A percentile compares a stretch with the other conserved stretches of the same genome.
Conservation (phyloP, 768 basidiomycete genomes). For the Pleurotus platypus region DNA sequence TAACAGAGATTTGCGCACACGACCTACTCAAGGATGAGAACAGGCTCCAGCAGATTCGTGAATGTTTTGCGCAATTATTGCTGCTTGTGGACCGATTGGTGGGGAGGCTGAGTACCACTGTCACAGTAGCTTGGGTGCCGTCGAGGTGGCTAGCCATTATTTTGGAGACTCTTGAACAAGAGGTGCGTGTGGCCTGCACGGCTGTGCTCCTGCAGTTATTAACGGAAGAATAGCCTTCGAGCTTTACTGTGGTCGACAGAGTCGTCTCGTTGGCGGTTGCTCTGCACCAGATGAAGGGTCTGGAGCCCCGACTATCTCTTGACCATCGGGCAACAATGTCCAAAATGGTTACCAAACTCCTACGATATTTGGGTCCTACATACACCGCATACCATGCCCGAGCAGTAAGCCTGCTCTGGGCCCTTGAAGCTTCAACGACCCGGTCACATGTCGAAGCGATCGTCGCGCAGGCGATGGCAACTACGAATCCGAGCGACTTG, state of each 20-base stretch:
- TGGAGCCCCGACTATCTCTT: conserved; percentile 53
- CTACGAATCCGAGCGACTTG: conserved; percentile 41
- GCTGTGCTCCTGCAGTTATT: conserved; percentile 8
- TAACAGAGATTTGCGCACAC: conserved; percentile 43
- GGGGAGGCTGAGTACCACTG: conserved; percentile 33
- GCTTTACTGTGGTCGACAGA: conserved; percentile 71
- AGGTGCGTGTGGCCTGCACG: conserved; percentile 33
- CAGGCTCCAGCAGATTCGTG: conserved; percentile 31
- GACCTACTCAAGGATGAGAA: conserved; percentile 26
- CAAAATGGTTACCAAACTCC: conserved; percentile 62
- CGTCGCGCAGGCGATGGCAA: conserved; percentile 67
- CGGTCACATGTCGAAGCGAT: conserved; percentile 74
- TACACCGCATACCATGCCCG: conserved; percentile 75
- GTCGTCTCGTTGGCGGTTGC: conserved; percentile 52
- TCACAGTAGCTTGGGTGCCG: conserved; percentile 58
- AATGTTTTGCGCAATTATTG: conserved; percentile 50
- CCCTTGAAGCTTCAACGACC: conserved; percentile 53
- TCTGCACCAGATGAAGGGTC: conserved; percentile 43
- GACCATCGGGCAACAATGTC: conserved; percentile 53
- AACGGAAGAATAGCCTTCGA: conserved; percentile 37
- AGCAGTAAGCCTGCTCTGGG: conserved; percentile 81
- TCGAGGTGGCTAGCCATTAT: conserved; percentile 56
- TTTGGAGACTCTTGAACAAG: conserved; percentile 49
- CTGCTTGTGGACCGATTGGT: conserved; percentile 49
- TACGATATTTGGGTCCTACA: conserved; percentile 69